phyloP scores from a whole-genome alignment of 1,284 basidiomycete genomes.

The Marasmius oreades region DNA sequence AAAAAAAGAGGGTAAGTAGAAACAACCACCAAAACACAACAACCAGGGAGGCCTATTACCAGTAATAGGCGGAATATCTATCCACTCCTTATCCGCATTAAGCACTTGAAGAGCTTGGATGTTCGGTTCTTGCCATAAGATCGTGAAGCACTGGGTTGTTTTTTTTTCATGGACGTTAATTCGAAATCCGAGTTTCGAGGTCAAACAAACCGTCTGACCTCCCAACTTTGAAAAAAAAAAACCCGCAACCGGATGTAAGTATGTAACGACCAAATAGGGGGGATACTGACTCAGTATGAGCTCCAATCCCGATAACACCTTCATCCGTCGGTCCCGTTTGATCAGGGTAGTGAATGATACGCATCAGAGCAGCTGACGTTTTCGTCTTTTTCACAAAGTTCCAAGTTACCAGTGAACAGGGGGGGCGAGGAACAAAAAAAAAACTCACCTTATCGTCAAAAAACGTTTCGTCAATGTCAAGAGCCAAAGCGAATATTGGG shows the following conservation, averaged over 20 bases:
- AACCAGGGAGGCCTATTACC: no score
- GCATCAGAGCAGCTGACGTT: slow-evolving; percentile 72
- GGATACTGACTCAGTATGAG: slow-evolving; percentile 83
- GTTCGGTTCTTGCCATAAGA: slow-evolving; percentile 62
- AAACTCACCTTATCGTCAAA: slow-evolving; percentile 84
- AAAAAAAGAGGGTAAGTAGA: not conserved
- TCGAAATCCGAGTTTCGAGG: not conserved
- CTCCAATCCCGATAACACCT: slow-evolving; percentile 75
- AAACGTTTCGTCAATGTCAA: slow-evolving; percentile 72
- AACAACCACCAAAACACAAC: not conserved
- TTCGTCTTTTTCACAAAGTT: slow-evolving; percentile 39
- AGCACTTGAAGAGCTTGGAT: slow-evolving; percentile 70
- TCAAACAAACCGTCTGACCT: slow-evolving; percentile 34
- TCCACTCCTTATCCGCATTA: slow-evolving; percentile 61
- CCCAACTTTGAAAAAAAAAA: slow-evolving; percentile 39
- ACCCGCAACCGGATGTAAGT: no score
- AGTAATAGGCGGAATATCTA: slow-evolving; percentile 59
- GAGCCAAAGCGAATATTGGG: slow-evolving; percentile 80
- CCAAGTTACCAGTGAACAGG: no score
- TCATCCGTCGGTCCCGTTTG: slow-evolving; percentile 63
- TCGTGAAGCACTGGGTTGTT: slow-evolving; percentile 61
- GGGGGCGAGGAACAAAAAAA: no score
- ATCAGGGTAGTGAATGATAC: slow-evolving; percentile 73
- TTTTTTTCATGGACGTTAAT: no score
- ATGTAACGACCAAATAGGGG: no score